Percentiles rank a stretch among this genome's conserved stretches.
These are phyloP conservation scores for Tetradesmus obliquus DNA, from an alignment of 139 green algal species.

Conservation along the genomic window DNA sequence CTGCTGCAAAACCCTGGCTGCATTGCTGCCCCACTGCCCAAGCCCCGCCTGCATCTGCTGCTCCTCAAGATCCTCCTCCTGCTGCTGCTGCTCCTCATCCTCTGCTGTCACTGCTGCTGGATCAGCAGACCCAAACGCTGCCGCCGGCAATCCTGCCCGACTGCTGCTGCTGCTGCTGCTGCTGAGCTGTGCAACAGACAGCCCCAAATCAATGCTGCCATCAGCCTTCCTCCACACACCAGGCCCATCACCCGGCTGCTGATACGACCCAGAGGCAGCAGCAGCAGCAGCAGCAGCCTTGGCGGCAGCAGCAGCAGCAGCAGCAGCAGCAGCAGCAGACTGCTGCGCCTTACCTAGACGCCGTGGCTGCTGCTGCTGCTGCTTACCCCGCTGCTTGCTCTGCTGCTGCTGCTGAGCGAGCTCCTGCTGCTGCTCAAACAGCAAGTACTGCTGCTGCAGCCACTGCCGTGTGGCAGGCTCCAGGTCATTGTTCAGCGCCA, in stretches of 20 bases:
- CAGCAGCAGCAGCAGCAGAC: background rate
- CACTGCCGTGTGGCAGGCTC: background rate
- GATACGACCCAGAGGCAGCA: background rate
- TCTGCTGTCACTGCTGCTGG: background rate
- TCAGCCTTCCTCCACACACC: background rate
- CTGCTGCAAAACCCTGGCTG: background rate
- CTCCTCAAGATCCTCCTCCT: background rate
- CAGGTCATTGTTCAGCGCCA: background rate
- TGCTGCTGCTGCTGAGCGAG: background rate
- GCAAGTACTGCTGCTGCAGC: background rate
- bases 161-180: constrained; percentile 8
- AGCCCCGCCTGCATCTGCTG: background rate
- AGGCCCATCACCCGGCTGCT: background rate
- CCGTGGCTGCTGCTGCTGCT: background rate
- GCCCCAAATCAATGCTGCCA: background rate
- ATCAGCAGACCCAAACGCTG: background rate
- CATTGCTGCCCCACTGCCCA: background rate
- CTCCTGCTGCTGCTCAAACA: background rate
- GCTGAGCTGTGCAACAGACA: background rate
- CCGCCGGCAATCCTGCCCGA: no score
- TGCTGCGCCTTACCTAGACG: background rate
- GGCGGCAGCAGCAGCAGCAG: background rate
- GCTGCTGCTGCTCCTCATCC: background rate
- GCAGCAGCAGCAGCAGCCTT: background rate
- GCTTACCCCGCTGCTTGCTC: background rate